Evolutionary conservation across 208 protist genomes (phyloP), one percentile per base, ranked within the genome.

Genomic region (Tritrichomonas foetus): DNA sequence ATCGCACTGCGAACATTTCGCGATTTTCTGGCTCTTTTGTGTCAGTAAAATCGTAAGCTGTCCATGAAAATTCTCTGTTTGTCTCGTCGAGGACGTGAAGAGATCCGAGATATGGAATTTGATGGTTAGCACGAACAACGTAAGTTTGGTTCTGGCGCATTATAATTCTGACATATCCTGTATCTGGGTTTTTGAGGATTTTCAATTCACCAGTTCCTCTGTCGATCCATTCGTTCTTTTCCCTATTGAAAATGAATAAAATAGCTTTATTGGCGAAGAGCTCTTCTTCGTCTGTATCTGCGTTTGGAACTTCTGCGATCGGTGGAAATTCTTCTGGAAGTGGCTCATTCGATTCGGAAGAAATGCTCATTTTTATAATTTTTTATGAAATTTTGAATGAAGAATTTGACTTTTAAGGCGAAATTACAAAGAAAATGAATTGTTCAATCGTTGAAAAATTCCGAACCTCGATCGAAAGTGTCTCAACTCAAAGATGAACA

Each of bases 71-170:
- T 30, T 84, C 74, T 53, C 36, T n/a, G 36, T 8, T n/a, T 11
- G 25, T 33, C 5, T n/a, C 74, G 25, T 49, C 22, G 1, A 47
- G 25, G 49, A 11, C 8, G 36, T 53, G 44, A 22, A 84, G 13
- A 53, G 5, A 25, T 84, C 74, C 74, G 8, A 53, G 11, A 25
- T 84, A 84, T 53, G 74, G 74, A 53, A 84, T 84, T n/a, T 84
- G 74, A 84, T 84, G 74, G n/a, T 84, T 84, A 39, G n/a, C 27
- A 25, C 74, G 36, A 47, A 84, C 44, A 33, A 11, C 9, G 53
- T 33, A 84, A 53, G 74, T 84, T 53, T 53, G 74, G n/a, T 84
- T 53, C 53, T 84, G 74, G 9, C 74, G 36, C 74, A 84, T 84
- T 20, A 84, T 53, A 47, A 84, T 84, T 2, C 74, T 3, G 33